Evolutionary conservation across 768 basidiomycete species (phyloP).

Genomic region (Ramaria sp.): DNA sequence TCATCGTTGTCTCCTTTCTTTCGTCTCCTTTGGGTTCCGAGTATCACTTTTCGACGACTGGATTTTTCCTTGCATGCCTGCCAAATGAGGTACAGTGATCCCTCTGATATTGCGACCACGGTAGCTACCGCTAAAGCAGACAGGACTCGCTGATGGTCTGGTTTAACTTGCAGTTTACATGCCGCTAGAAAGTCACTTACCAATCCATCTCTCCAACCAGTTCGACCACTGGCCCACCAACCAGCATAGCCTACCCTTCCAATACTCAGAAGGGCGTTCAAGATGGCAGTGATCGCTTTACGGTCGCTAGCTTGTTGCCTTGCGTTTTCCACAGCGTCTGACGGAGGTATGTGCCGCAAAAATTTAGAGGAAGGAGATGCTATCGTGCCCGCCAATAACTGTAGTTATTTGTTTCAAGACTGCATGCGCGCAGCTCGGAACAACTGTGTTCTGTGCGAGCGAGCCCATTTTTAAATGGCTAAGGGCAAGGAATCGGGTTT

Average conservation of each 20-base stretch:
- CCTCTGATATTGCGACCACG: constrained; percentile 63
- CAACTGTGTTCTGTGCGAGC: constrained; percentile 42
- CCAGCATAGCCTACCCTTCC: constrained; percentile 53
- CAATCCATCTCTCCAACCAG: constrained; percentile 66
- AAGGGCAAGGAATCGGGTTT: constrained; percentile 55
- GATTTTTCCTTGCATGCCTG: constrained; percentile 31
- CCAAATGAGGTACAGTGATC: constrained; percentile 65
- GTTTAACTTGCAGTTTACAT: neutral
- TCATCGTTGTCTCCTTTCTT: neutral
- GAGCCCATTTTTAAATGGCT: constrained; percentile 58
- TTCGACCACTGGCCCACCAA: constrained; percentile 61
- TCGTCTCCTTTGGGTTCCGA: neutral
- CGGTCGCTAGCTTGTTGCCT: constrained; percentile 41
- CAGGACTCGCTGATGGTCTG: constrained; percentile 34
- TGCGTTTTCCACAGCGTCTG: constrained; percentile 29
- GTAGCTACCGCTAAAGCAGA: constrained; percentile 49
- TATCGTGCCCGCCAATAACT: constrained; percentile 64
- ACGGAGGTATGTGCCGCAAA: constrained; percentile 37
- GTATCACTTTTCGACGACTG: neutral
- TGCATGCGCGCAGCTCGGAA: constrained; percentile 28
- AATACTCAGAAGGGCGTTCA: constrained; percentile 66
- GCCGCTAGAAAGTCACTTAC: constrained; percentile 30
- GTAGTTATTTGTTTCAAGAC: constrained; percentile 45
- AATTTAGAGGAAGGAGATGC: constrained; percentile 74
- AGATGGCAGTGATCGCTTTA: constrained; percentile 54